Percentiles rank a stretch among this genome's conserved stretches.
Conservation (phyloP, 2,329 filamentous ascomycete species). For the Ceratocystis colombiana region DNA sequence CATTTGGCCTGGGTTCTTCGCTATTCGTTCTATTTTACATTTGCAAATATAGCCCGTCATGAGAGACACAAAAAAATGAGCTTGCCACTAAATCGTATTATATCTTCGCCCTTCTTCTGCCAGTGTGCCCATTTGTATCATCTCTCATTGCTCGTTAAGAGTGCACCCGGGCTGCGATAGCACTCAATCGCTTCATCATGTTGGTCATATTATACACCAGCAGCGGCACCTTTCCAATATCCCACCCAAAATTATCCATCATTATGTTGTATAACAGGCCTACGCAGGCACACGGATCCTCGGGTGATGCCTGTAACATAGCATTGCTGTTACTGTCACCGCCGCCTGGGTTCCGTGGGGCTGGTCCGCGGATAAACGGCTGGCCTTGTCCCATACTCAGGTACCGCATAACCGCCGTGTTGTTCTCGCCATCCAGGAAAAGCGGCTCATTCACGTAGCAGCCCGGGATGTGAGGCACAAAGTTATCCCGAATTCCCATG, state of each 20-base stretch:
- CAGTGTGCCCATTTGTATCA: neutral
- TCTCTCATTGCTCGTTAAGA: neutral
- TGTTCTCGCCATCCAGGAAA: conserved; percentile 48
- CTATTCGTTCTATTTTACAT: neutral
- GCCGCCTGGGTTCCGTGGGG: neutral
- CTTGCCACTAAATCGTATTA: too few species aligned
- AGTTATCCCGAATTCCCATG: conserved; percentile 25
- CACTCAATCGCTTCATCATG: conserved; percentile 50
- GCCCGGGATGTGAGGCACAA: conserved; percentile 26
- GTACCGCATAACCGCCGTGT: conserved; percentile 46
- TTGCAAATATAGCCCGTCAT: neutral
- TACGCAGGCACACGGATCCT: conserved; percentile 51
- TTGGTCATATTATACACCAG: conserved; percentile 58
- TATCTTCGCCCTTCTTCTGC: neutral
- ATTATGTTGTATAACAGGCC: conserved; percentile 48
- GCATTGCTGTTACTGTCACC: neutral
- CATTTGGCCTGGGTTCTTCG: too few species aligned
- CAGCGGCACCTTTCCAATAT: conserved; percentile 42
- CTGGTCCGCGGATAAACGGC: conserved; percentile 39
- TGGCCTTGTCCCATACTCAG: conserved; percentile 45
- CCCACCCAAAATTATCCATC: conserved; percentile 40
- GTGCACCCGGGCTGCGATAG: conserved; percentile 35
- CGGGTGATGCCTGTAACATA: conserved; percentile 37
- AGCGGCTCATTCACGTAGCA: conserved; percentile 36
- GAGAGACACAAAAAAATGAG: too few species aligned